Evolutionary conservation across 192 early-diverging fungal genomes (phyloP), one percentile per base, ranked within the genome.

Genomic region (Coemansia sp.): DNA sequence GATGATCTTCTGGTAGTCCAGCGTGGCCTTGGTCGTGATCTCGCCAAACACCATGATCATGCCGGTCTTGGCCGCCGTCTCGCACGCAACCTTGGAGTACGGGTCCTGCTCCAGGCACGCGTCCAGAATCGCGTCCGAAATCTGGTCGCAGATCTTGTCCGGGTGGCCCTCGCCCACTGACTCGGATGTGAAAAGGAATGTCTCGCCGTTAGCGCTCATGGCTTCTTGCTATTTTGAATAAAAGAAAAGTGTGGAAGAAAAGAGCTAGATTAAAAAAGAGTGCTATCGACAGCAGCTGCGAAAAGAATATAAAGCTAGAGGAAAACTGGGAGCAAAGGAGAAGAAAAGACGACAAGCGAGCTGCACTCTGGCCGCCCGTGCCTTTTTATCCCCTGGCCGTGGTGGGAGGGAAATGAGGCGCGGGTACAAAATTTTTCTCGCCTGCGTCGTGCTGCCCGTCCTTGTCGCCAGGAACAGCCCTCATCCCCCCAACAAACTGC

Each of bases 1-100:
- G 76, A 99, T 95, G 73, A 99, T 92, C 89, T 95, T 94, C 83
- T 99, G 97, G 90, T 96, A 99, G 87, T 99, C 97, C 54, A 99
- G 82, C 53, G 69, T 80, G 42, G 97, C 95, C 86, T 94, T 94
- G 89, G 95, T 99, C 69, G 95, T 95, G 85, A 99, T 99, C 84
- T 99, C 97, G 80, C 97, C 97, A 76, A 99, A 93, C 30, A 99
- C 97, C 94, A 99, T 97, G 83, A 99, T 89, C 92, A 99, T 94
- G 75, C 97, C 97, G 66, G 97, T 99, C 89, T 99, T 99, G 84
- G 95, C 88, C 54, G 97, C 97, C 47, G 97, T 99, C 84, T 99
- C 97, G 80, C 95, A 97, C 59, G 97, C 97, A 75, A 99, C 97
- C 86, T 95, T 95, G 82, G 97, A 99, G 80, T 94, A 86, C 53